These are phyloP conservation scores for Talaromyces piceae DNA, from an alignment of 2,329 filamentous ascomycete genomes.

Conservation along the genomic window DNA sequence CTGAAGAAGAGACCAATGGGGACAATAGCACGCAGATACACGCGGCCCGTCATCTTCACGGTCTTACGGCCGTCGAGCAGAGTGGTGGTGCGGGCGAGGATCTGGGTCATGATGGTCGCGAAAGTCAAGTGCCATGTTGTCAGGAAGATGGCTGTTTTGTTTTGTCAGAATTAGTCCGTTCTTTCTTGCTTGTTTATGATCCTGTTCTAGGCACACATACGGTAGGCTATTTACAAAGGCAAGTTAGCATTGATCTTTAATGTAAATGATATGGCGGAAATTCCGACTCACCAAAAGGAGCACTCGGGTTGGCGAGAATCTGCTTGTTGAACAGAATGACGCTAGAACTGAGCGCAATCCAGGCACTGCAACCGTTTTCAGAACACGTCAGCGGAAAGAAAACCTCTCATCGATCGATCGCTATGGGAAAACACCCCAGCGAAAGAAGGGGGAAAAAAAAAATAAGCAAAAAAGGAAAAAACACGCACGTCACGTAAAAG, in stretches of 20 bases:
- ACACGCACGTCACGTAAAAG: constrained; percentile 66
- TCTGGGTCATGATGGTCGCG: constrained; percentile 87
- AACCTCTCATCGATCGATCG: no score
- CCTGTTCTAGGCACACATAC: constrained; percentile 32
- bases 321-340: constrained; percentile 99
- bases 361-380: constrained; percentile 56
- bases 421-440: no score
- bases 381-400: neutral
- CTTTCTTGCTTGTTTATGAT: no score
- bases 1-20: constrained; percentile 96
- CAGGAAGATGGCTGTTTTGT: constrained; percentile 51
- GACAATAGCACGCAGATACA: constrained; percentile 88
- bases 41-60: constrained; percentile 91
- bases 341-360: constrained; percentile 87
- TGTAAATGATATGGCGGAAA: neutral
- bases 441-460: no score
- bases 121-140: constrained; percentile 95
- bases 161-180: no score
- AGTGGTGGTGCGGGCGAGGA: constrained; percentile 81
- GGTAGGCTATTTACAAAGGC: constrained; percentile 32
- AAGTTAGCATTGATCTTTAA: constrained; percentile 10
- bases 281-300: constrained; percentile 75
- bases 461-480: no score
- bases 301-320: constrained; percentile 65
- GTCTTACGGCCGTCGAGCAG: constrained; percentile 90